Evolutionary conservation across 352 stramenopile species (phyloP).

Genomic region (Phytopythium aichiense): DNA sequence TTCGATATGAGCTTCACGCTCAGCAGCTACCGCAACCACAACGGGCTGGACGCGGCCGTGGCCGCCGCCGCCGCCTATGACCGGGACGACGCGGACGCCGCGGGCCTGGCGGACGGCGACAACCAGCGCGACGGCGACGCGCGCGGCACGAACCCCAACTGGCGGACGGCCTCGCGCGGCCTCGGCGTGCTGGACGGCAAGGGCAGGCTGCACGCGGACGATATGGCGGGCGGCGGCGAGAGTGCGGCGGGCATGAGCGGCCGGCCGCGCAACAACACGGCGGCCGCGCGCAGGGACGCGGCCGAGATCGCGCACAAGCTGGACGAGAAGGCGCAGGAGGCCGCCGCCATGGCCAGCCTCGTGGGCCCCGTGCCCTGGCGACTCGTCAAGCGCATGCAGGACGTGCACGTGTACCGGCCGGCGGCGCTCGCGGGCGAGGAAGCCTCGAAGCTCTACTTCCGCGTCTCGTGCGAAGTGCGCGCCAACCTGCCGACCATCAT

Average conservation of each 20-base stretch:
- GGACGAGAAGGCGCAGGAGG: constrained; percentile 70
- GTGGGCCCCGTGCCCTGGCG: constrained; percentile 59
- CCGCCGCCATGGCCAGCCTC: constrained; percentile 57
- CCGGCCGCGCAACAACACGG: constrained; percentile 12
- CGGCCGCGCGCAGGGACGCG: constrained; percentile 30
- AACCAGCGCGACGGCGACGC: constrained; percentile 16
- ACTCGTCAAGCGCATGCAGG: constrained; percentile 69
- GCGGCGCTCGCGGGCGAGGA: constrained; percentile 35
- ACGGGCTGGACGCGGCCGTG: constrained; percentile 13
- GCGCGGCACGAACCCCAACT: constrained; percentile 11
- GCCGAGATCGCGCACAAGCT: constrained; percentile 56
- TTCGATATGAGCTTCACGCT: constrained; percentile 88
- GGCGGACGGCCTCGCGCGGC: constrained; percentile 1
- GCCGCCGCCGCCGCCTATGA: constrained; percentile 14
- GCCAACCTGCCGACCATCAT: constrained; percentile 74
- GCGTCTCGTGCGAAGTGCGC: constrained; percentile 81
- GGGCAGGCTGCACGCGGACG: constrained; percentile 41
- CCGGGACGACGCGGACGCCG: constrained; percentile 17
- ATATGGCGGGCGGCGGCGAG: constrained; percentile 14
- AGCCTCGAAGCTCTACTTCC: constrained; percentile 70
- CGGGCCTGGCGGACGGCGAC: constrained; percentile 14
- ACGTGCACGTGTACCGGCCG: constrained; percentile 76
- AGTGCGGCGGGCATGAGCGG: constrained; percentile 4
- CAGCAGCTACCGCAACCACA: constrained; percentile 34
- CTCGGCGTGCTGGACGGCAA: constrained; percentile 31